Evolutionary conservation across 2,329 filamentous ascomycete genomes (phyloP), one percentile per base, ranked within the genome.

Genomic region (Diplodia intermedia): DNA sequence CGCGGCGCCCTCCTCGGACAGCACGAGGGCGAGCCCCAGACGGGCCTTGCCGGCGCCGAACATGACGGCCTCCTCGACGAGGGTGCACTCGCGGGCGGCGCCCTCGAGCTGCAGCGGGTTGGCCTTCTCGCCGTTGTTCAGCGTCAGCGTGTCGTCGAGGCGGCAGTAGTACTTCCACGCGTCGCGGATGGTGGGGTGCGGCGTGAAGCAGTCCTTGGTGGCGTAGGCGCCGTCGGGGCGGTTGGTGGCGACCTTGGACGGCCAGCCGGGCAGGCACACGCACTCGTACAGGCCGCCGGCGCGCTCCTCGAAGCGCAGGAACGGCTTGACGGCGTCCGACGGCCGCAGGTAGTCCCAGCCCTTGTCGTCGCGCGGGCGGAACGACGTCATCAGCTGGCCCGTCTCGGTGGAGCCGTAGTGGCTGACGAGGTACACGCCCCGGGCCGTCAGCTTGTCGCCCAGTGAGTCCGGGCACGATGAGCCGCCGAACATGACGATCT

Each of bases 361-460:
- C 50, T 82, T 83, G 73, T 90, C 88, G 1, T 78, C 82, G 2
- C 75, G 73, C 0, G 82, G 80, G 8, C 88, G 80, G 70, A 85
- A 84, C 0, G 86, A 88, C 0, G 86, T 89, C 85, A 89, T 88
- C 14, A 90, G 75, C 71, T 87, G 84, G 8, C 87, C 87, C 0
- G 84, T 86, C 74, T 90, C 88, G 0, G 88, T 90, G 4, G 85
- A 81, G 72, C 87, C 87, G 68, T 88, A 89, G 69, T 88, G 84
- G 18, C 81, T 81, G 4, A 86, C 80, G 0, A 89, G 77, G 56
- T 87, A 83, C 0, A 89, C 84, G 0, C 86, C 86, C 2, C 82
- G 78, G 0, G 79, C 76, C 0, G 86, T 84, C 0, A 89, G 75
- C 2, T 78, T 72, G 70, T 89, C 82, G 0, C 88, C 88, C 2